Percentiles rank a stretch among this genome's conserved stretches.
phyloP scores from a whole-genome alignment of 768 basidiomycete genomes.

The Phanerochaete carnosa region DNA sequence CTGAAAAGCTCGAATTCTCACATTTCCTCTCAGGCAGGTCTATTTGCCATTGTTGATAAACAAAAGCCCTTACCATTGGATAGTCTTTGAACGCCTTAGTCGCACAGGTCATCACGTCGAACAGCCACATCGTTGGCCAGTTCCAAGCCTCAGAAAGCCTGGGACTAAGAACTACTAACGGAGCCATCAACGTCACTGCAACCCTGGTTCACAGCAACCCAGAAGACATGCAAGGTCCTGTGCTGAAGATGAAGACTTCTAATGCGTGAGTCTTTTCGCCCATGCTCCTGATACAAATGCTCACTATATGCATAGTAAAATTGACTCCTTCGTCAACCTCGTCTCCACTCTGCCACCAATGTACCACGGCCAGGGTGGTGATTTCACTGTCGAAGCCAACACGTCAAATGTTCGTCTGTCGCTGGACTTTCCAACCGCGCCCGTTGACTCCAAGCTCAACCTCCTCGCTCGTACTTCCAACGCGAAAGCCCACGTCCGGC shows the following conservation, averaged over 20 bases:
- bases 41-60: not conserved
- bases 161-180: constrained; percentile 35
- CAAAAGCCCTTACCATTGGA: not conserved
- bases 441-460: constrained; percentile 31
- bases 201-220: constrained; percentile 30
- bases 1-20: not conserved
- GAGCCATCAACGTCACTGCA: constrained; percentile 35
- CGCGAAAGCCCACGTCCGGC: constrained; percentile 27
- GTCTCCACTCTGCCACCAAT: constrained; percentile 6
- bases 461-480: constrained; percentile 32
- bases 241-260: constrained; percentile 33
- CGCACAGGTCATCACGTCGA: constrained; percentile 35
- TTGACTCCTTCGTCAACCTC: constrained; percentile 19
- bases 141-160: constrained; percentile 37
- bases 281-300: not conserved
- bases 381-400: constrained; percentile 28
- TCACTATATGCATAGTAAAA: constrained; percentile 4
- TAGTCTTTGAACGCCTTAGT: constrained; percentile 32
- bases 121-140: constrained; percentile 43
- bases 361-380: constrained; percentile 18
- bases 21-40: constrained; percentile 11
- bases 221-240: constrained; percentile 18
- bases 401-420: constrained; percentile 33
- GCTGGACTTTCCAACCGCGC: constrained; percentile 29
- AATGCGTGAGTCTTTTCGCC: constrained; percentile 38